These are phyloP conservation scores for Sinapis alba DNA, from an alignment of 441 rosid species.

Conservation along the genomic window DNA sequence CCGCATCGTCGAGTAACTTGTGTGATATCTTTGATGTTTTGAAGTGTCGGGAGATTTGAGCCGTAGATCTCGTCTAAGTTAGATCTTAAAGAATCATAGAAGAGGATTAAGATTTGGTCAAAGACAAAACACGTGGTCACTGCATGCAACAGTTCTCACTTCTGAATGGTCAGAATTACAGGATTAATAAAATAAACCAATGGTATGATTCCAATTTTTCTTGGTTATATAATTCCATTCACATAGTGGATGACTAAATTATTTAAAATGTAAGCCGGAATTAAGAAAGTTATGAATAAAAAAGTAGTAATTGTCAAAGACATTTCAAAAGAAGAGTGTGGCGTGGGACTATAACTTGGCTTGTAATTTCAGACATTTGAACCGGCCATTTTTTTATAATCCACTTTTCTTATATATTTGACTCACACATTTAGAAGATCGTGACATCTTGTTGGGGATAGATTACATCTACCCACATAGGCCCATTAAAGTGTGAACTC, in stretches of 20 bases:
- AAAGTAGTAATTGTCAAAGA: slow-evolving; percentile 32
- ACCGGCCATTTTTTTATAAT: slow-evolving; percentile 35
- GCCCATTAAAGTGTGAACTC: too few relatives aligned
- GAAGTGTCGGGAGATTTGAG: slow-evolving; percentile 4
- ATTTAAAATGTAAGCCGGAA: slow-evolving; percentile 4
- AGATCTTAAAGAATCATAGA: not conserved
- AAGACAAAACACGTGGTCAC: slow-evolving; percentile 35
- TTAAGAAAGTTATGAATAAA: not conserved
- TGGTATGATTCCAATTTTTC: not conserved
- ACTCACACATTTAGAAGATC: slow-evolving; percentile 17
- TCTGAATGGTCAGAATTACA: slow-evolving; percentile 12
- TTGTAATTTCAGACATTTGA: slow-evolving; percentile 39
- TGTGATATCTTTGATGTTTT: slow-evolving; percentile 1
- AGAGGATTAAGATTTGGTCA: slow-evolving; percentile 34
- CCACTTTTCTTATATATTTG: slow-evolving; percentile 22
- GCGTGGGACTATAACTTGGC: slow-evolving; percentile 39
- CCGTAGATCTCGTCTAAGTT: slow-evolving; percentile 16
- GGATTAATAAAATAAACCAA: not conserved
- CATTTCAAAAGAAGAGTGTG: slow-evolving; percentile 33
- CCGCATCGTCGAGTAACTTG: not conserved
- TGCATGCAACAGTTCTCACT: slow-evolving; percentile 34
- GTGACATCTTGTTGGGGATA: too few relatives aligned
- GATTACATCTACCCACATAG: too few relatives aligned
- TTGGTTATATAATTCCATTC: slow-evolving; percentile 10
- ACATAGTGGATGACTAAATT: slow-evolving; percentile 4